Base-by-base conservation (phyloP, 371 early-diverging fungal genomes). In the Mucor velutinosus region DNA sequence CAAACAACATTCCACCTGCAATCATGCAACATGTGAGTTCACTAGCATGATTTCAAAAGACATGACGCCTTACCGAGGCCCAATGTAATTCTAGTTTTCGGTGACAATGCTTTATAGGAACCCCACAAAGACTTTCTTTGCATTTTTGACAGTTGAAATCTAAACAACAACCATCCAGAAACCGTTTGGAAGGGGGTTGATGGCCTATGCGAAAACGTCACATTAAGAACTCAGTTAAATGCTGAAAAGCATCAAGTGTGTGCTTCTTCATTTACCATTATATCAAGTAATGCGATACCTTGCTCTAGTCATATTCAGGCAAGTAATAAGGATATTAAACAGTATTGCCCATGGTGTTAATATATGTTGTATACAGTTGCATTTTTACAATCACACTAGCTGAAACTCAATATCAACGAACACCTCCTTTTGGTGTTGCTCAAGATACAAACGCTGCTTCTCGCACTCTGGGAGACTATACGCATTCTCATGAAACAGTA, bases 101-200 rank as follows among this genome's bases (percentile, higher is more conserved):
- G 82, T 21, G 73, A 35, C 14, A 84, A 63, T 7, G 79, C 51
- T 58, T 72, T 81, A 47, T 84, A 84, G 1, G 84, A 81, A 67
- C 79, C 78, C 82, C 80, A 84, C 64, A 84, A 65, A 4, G 79
- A 76, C 69, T 84, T 84, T 57, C 79, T 73, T 69, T 84, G 84
- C 84, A 84, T 84, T 32, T 58, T 43, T 39, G 39, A 49, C 41
- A 21, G n/a, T 37, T 27, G 12, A 30, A 41, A 23, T 61, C 30
- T 17, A 49, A 21, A 64, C 35, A 66, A 58, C 43, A 56, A 57
- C 45, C 51, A 62, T 35, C 25, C 33, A 43, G 37, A 63, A 23
- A 33, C n/a, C 15, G 25, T 66, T 21, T 53, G 27, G 53, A 14
- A 21, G 53, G 53, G 37, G 37, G 53, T 23, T 53, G 19, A 25